Evolutionary conservation across 441 rosid species (phyloP).

Genomic region (Breynia disticha): DNA sequence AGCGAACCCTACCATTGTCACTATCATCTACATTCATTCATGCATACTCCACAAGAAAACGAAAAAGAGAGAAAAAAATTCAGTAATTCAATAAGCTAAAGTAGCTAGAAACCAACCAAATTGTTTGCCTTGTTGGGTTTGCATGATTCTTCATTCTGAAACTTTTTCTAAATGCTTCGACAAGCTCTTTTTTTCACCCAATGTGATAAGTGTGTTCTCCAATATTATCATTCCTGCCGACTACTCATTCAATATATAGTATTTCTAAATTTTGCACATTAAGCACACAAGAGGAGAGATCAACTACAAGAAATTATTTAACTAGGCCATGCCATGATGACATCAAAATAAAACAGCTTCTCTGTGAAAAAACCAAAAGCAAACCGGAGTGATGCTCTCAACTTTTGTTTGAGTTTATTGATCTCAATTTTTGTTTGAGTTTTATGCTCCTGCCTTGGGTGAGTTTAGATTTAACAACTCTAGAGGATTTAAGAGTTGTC

Average conservation of each 20-base stretch:
- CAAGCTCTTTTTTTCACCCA: constrained; percentile 11
- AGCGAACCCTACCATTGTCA: constrained; percentile 12
- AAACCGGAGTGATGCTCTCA: too few species aligned
- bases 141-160: constrained; percentile 2
- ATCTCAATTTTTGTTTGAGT: too few species aligned
- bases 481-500: too few species aligned
- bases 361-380: too few species aligned
- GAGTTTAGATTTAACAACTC: too few species aligned
- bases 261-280: background rate
- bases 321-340: too few species aligned
- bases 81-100: constrained; percentile 12
- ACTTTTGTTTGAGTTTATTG: too few species aligned
- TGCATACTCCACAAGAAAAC: constrained; percentile 7
- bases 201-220: constrained; percentile 10
- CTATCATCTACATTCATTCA: constrained; percentile 4
- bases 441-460: too few species aligned
- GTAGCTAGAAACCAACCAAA: constrained; percentile 5
- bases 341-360: too few species aligned
- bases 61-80: background rate
- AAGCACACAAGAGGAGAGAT: too few species aligned
- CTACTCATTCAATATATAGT: background rate
- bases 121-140: constrained; percentile 7
- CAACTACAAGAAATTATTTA: too few species aligned
- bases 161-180: background rate
- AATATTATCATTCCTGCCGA: background rate